Conservation (phyloP, 2,329 filamentous ascomycete species). For the Neonectria magnoliae region DNA sequence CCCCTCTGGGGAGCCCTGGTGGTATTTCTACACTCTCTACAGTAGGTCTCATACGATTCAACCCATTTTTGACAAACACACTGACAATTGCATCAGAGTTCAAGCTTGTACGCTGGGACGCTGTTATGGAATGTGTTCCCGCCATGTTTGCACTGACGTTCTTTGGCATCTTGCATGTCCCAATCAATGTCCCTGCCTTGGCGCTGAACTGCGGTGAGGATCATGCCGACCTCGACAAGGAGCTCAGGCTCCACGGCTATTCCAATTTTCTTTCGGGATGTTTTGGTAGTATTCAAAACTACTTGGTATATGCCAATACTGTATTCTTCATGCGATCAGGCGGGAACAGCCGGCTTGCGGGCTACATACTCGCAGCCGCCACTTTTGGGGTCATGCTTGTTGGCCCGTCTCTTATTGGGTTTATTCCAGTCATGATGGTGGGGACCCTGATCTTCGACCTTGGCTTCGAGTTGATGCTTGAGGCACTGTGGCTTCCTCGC, state of each 20-base stretch:
- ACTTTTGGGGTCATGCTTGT: conserved; percentile 86
- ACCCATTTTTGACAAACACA: neutral
- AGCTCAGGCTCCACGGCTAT: conserved; percentile 90
- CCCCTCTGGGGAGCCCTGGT: conserved; percentile 88
- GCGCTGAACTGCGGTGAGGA: conserved; percentile 93
- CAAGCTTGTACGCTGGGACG: conserved; percentile 81
- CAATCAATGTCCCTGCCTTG: conserved; percentile 95
- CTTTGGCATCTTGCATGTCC: conserved; percentile 95
- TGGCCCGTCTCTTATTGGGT: conserved; percentile 89
- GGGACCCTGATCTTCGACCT: conserved; percentile 94
- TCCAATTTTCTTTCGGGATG: conserved; percentile 92
- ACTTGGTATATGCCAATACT: conserved; percentile 96
- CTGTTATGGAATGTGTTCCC: conserved; percentile 84
- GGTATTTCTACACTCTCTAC: conserved; percentile 97
- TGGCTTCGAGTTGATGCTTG: conserved; percentile 89
- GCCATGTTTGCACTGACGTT: conserved; percentile 98
- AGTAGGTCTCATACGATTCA: conserved; percentile 62
- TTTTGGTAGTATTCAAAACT: conserved; percentile 92
- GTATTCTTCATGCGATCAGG: conserved; percentile 96
- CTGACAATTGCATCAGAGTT: conserved; percentile 68
- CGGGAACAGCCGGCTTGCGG: conserved; percentile 86
- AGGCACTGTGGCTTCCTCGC: conserved; percentile 88
- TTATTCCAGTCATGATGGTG: conserved; percentile 96
- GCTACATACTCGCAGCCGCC: conserved; percentile 81
- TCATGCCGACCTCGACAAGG: conserved; percentile 88